Conservation (phyloP, 1,139 yeast genomes). For the Waltiozyma sp. region DNA sequence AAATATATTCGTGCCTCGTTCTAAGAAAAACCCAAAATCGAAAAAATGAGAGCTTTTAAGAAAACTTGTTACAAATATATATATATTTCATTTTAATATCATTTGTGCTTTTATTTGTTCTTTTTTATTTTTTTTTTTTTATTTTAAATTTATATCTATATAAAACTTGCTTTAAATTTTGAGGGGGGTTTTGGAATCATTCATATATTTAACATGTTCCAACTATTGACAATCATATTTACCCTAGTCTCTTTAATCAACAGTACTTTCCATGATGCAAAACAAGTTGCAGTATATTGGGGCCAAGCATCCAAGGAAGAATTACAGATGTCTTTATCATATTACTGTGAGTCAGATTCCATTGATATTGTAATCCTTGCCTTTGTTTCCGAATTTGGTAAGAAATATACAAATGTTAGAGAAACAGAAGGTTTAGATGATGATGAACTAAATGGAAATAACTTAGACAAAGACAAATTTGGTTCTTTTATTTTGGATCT, state of each 20-base stretch:
- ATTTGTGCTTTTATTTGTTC: no score
- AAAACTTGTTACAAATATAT: no score
- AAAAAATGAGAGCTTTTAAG: no score
- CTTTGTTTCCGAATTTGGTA: slow-evolving; percentile 42
- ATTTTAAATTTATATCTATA: background rate
- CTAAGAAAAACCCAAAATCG: no score
- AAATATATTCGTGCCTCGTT: no score
- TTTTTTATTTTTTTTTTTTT: no score
- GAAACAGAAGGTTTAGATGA: background rate
- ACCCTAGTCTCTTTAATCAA: background rate
- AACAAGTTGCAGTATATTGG: slow-evolving; percentile 60
- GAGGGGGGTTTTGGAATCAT: no score
- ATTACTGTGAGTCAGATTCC: slow-evolving; percentile 48
- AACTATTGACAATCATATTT: background rate
- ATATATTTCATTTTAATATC: no score
- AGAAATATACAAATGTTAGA: slow-evolving; percentile 1
- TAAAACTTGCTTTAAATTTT: no score
- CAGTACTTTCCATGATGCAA: slow-evolving; percentile 2
- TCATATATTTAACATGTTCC: background rate
- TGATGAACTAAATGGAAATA: no score
- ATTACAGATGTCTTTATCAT: slow-evolving; percentile 39
- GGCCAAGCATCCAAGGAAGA: slow-evolving; percentile 56
- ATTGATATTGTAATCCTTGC: slow-evolving; percentile 57
- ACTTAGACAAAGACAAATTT: slow-evolving; percentile 6
- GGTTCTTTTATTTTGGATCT: slow-evolving; percentile 13